These are phyloP conservation scores for Rhynchosporium graminicola DNA, from an alignment of 2,329 filamentous ascomycete species.

Conservation along the genomic window DNA sequence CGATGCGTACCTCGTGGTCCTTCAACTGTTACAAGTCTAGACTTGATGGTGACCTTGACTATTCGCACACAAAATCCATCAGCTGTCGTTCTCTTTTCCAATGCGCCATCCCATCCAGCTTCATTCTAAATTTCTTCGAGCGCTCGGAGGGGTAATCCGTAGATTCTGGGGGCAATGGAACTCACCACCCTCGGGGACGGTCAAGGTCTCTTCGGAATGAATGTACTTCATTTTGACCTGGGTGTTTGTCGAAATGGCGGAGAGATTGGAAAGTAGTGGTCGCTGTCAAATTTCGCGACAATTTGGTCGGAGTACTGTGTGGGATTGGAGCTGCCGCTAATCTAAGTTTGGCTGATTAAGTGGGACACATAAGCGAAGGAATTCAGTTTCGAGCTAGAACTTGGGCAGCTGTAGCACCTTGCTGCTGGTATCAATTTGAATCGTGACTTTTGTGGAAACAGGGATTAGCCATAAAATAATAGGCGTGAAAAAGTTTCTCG, in stretches of 20 bases:
- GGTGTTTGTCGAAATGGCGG: constrained; percentile 35
- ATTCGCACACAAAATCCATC: constrained; percentile 43
- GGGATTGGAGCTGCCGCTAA: not conserved
- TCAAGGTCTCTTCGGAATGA: constrained; percentile 94
- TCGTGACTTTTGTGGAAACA: not conserved
- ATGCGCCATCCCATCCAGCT: constrained; percentile 21
- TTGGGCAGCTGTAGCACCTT: not conserved
- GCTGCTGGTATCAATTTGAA: not conserved
- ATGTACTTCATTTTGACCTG: constrained; percentile 95
- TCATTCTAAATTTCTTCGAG: constrained; percentile 16
- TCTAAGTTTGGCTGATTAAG: not conserved
- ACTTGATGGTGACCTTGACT: constrained; percentile 99
- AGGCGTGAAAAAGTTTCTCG: too few relatives aligned
- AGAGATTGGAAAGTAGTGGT: constrained; percentile 23
- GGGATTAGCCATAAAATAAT: too few relatives aligned
- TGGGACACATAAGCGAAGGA: not conserved
- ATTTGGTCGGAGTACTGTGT: constrained; percentile 14
- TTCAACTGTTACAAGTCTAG: constrained; percentile 93
- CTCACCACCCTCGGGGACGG: constrained; percentile 96
- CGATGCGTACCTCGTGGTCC: constrained; percentile 77
- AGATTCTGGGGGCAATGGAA: constrained; percentile 39
- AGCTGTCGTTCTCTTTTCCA: constrained; percentile 38
- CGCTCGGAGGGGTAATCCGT: constrained; percentile 1
- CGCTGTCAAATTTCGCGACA: constrained; percentile 14
- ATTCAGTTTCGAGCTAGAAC: not conserved